Percentiles rank a stretch among this genome's conserved stretches.
Conservation (phyloP, 2,329 filamentous ascomycete species). For the Arthrobotrys musiformis region DNA sequence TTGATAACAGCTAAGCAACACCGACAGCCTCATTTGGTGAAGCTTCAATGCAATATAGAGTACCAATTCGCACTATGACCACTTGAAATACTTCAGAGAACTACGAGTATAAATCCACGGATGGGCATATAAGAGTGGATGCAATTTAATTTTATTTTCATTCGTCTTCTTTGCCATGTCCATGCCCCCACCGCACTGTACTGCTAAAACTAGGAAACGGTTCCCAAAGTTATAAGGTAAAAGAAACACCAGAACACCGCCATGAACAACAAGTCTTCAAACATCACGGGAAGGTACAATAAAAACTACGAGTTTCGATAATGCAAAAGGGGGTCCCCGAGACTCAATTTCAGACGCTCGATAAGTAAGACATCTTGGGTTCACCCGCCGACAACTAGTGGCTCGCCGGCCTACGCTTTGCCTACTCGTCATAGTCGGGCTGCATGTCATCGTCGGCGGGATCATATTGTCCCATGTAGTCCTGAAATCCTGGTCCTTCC, state of each 20-base stretch:
- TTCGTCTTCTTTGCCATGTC: neutral
- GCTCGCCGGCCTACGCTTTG: no score
- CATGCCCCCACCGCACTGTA: neutral
- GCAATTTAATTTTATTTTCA: neutral
- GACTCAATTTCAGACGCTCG: no score
- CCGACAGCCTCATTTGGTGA: neutral
- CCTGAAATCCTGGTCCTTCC: constrained; percentile 10
- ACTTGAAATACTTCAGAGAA: neutral
- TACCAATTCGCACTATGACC: no score
- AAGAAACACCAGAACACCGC: constrained; percentile 35
- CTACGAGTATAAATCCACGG: neutral
- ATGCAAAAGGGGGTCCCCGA: no score
- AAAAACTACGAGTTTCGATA: neutral
- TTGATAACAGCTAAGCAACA: constrained; percentile 15
- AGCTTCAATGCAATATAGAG: no score
- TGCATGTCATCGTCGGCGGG: constrained; percentile 52
- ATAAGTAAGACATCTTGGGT: no score
- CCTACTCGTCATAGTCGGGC: constrained; percentile 36
- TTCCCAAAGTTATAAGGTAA: no score
- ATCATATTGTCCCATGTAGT: constrained; percentile 39
- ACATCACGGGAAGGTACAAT: neutral
- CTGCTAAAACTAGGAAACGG: constrained; percentile 6
- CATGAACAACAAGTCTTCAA: constrained; percentile 28
- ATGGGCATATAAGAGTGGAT: neutral
- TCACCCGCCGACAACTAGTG: no score